These are phyloP conservation scores for Stagonosporopsis tanaceti DNA, from an alignment of 2,329 filamentous ascomycete genomes.

Conservation along the genomic window DNA sequence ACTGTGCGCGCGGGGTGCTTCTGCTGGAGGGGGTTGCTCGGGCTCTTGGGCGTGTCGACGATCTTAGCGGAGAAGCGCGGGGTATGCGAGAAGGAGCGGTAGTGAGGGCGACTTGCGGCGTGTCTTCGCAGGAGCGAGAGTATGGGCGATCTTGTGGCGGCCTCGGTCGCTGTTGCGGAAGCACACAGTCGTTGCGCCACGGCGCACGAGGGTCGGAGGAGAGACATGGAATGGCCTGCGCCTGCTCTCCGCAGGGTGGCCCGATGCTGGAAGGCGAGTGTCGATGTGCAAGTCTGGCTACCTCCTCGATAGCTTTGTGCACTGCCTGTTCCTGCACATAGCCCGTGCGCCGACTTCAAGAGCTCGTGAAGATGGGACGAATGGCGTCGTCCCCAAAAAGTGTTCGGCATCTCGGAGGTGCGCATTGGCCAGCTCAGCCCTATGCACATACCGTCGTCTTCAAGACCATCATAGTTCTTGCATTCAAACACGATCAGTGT, in stretches of 20 bases:
- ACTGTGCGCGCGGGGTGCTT: conserved; percentile 41
- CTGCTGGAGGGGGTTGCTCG: conserved; percentile 23
- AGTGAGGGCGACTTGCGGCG: conserved; percentile 23
- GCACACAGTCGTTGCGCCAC: conserved; percentile 42
- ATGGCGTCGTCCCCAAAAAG: conserved; percentile 22
- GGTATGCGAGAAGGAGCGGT: conserved; percentile 36
- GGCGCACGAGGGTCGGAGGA: conserved; percentile 38
- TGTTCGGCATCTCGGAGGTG: conserved; percentile 24
- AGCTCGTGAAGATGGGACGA: conserved; percentile 1
- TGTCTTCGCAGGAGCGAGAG: conserved; percentile 30
- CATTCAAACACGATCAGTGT: no score
- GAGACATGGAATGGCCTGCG: conserved; percentile 34
- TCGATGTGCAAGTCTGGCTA: background rate
- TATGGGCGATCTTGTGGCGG: conserved; percentile 25
- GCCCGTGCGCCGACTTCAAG: background rate
- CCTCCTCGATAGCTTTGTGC: background rate
- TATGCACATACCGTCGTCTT: background rate
- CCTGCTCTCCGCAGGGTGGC: conserved; percentile 11
- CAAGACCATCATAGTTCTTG: background rate
- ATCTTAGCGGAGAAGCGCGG: conserved; percentile 36
- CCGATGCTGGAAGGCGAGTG: background rate
- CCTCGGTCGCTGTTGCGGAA: conserved; percentile 22
- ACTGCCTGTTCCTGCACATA: conserved; percentile 17
- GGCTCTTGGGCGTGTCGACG: conserved; percentile 34
- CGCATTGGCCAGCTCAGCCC: conserved; percentile 18